Evolutionary conservation across 148 eudicot genomes (phyloP), one percentile per base, ranked within the genome.

Genomic region (Bassia scoparia): DNA sequence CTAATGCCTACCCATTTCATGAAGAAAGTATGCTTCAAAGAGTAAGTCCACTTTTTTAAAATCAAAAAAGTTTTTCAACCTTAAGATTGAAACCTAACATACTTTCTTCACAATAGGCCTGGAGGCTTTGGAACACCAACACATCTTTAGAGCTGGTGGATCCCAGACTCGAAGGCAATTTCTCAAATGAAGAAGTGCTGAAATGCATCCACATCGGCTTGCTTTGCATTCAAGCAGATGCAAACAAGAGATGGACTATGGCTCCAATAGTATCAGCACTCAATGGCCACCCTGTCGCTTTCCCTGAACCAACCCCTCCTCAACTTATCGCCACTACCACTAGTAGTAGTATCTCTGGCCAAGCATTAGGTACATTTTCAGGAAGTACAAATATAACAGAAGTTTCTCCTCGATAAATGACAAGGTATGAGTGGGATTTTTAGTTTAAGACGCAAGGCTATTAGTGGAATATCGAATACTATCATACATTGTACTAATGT

Each of bases 171-270:
- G 37, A 38, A 14, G 43, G 37, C n/a, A 70, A 31, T 26, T 76
- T 23, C 38, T 37, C 46, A 31, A 21, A 37, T 0, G 55, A 44
- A 14, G 78, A 75, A 55, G 78, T 49, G 16, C 5, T 33, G 9
- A 80, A 67, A 67, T 75, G 79, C 76, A 67, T 76, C 12, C 83
- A 69, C 2, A 66, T 80, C 2, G 79, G 73, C 21, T 50, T 80
- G 43, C 35, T 61, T 12, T 80, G 83, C 27, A 29, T 75, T 18
- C 83, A 80, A 80, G 83, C 50, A 33, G 37, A 64, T 52, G 69
- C 69, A 7, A 37, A 66, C 15, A 61, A 66, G 21, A 71, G 83
- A 18, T 79, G 79, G 0, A 80, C 76, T 3, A 76, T 80, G 20
- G 60, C 44, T 4, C 10, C 48, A 33, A 20, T 80, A 21, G 64